Evolutionary conservation across 371 early-diverging fungal genomes (phyloP), one percentile per base, ranked within the genome.

Genomic region (Nematocida ironsii): DNA sequence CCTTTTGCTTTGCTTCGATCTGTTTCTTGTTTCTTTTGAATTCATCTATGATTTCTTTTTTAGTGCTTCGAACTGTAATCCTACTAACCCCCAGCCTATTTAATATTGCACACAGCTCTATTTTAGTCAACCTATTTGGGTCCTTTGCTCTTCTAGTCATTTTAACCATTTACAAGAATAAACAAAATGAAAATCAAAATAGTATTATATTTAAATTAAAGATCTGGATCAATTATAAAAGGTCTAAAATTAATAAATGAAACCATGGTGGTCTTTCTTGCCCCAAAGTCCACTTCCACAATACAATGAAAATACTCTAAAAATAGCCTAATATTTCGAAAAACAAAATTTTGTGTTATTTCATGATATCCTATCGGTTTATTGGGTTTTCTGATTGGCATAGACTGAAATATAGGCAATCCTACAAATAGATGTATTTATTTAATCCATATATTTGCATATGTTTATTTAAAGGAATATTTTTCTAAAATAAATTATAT

Each of bases 21-120:
- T 44, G 52, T 47, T 52, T 73, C 75, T 42, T 72, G 54, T 73
- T 58, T 50, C 47, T 73, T 33, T 62, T 62, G 33, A 62, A 73
- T 6, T 11, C 23, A 23, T 50, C 40, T 23, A 73, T 20, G 5
- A 73, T 9, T 7, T 58, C 73, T 16, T 60, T 47, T 52, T 73
- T 73, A 16, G n/a, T 60, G 47, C 54, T 68, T 25, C 27, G 11
- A 6, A 52, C 69, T 11, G 69, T 68, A 18, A 20, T 18, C 6
- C 50, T 68, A 27, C 64, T 42, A 9, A 68, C n/a, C n/a, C 27
- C 52, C 54, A 68, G 6, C 16, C 11, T 52, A 18, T 68, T 47
- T 11, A 68, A 25, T 48, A 68, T 52, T 6, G 47, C 54, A 68
- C 69, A 68, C 25, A 68, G n/a, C 54, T 68, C 52, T 48, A 68